These are phyloP conservation scores for Cornus florida DNA, from an alignment of 148 eudicot species.

Conservation along the genomic window DNA sequence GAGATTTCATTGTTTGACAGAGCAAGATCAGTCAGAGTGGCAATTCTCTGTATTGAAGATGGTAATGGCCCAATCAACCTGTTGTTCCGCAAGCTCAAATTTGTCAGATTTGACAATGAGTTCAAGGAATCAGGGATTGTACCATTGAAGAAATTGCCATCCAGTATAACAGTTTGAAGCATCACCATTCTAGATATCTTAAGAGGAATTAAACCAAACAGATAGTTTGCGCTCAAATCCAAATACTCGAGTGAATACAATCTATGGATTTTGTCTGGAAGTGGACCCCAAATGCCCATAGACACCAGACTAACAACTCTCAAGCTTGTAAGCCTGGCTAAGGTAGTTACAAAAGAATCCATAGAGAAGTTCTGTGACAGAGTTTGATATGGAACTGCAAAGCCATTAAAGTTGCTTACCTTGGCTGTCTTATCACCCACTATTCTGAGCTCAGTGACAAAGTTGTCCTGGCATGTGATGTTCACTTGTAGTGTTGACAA, in stretches of 20 bases:
- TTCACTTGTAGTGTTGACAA: conserved; percentile 47
- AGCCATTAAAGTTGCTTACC: conserved; percentile 38
- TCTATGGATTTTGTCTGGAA: conserved; percentile 61
- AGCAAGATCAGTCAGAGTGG: conserved; percentile 38
- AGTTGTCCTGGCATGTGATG: conserved; percentile 58
- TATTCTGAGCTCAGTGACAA: conserved; percentile 63
- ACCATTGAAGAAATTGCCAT: conserved; percentile 60
- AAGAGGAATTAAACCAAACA: conserved; percentile 65
- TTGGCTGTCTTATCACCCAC: conserved; percentile 53
- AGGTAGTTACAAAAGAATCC: conserved; percentile 67
- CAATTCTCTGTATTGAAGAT: conserved; percentile 35
- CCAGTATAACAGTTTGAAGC: conserved; percentile 50
- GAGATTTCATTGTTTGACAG: conserved; percentile 53
- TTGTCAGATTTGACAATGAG: conserved; percentile 43
- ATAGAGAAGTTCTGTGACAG: conserved; percentile 58
- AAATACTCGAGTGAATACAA: conserved; percentile 55
- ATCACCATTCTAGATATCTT: conserved; percentile 44
- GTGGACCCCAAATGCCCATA: conserved; percentile 71
- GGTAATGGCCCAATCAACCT: conserved; percentile 51
- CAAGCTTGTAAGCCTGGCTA: conserved; percentile 59
- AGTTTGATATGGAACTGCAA: conserved; percentile 52
- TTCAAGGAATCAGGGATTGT: conserved; percentile 49
- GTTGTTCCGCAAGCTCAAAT: conserved; percentile 48
- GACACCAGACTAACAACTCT: conserved; percentile 55
- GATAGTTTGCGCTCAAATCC: conserved; percentile 63